Evolutionary conservation across 768 basidiomycete genomes (phyloP), one percentile per base, ranked within the genome.

Genomic region (Thelephora aurantiotincta): DNA sequence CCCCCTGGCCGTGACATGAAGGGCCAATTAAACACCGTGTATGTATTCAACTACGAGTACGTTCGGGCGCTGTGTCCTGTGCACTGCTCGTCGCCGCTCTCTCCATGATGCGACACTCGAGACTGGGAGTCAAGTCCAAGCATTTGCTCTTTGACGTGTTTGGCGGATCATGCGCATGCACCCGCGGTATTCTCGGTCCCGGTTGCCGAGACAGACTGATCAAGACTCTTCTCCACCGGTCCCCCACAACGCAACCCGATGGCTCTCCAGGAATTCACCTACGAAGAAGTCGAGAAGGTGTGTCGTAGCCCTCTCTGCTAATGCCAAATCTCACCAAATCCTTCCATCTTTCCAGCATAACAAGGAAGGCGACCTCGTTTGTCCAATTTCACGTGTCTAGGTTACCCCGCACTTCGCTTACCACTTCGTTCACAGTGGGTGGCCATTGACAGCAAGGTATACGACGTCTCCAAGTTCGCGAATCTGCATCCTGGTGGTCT

Each of bases 401-500:
- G n/a, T 34, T 43, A 44, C 48, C 49, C 26, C 9, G 50, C 12
- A 55, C 43, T 37, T 26, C 16, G 6, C 1, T 20, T 16, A 7
- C n/a, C 6, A 12, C 18, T 19, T 36, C 23, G 7, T 46, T 34
- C 36, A 2, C 54, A 90, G 79, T 92, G 90, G 87, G 71, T 91
- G 38, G 67, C 84, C 33, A 71, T 91, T 45, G 87, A 91, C 60
- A 68, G 82, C 6, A 84, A 81, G 55, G 85, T 91, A 23, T 91
- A 83, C 49, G 77, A 90, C 58, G 61, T 98, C 26, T 77, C 82
- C 35, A 78, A 74, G 51, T 96, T 98, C 55, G 80, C 78, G 19
- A 68, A 78, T 51, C 64, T 96, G 44, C 93, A 98, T 58, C 93
- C 90, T 77, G 74, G 92, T 46, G 91, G 92, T 9, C 60, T 75